phyloP scores from a whole-genome alignment of 2,329 filamentous ascomycete species.

The Penicillium sclerotiorum region DNA sequence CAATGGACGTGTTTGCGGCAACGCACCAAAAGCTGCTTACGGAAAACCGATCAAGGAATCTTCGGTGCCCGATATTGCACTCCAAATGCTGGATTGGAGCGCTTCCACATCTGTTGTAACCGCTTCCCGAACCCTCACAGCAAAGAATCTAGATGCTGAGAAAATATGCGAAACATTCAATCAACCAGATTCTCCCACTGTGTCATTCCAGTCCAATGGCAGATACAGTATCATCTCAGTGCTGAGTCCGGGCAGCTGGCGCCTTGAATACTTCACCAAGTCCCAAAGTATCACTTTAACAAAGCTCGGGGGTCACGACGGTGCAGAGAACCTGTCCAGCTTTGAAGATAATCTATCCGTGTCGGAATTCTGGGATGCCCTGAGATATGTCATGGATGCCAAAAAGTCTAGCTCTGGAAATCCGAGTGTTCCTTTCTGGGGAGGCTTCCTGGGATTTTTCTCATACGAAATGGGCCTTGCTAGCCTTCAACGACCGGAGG shows the following conservation, averaged over 20 bases:
- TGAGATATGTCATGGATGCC: constrained; percentile 43
- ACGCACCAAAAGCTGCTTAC: constrained; percentile 19
- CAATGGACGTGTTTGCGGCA: constrained; percentile 25
- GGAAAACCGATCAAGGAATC: constrained; percentile 15
- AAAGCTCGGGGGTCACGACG: too few relatives aligned
- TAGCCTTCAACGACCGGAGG: constrained; percentile 51
- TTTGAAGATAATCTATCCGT: constrained; percentile 24
- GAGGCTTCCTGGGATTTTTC: constrained; percentile 80
- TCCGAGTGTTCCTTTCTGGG: constrained; percentile 65
- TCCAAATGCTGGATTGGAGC: constrained; percentile 39
- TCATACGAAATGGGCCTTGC: constrained; percentile 80
- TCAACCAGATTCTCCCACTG: constrained; percentile 31
- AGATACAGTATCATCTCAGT: constrained; percentile 41
- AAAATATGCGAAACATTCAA: constrained; percentile 39
- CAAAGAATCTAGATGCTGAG: constrained; percentile 32
- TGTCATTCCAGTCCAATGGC: constrained; percentile 50
- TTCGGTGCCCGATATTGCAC: constrained; percentile 50
- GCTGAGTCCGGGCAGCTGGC: constrained; percentile 38
- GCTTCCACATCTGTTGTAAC: constrained; percentile 31
- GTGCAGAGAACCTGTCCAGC: constrained; percentile 9
- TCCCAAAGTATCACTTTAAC: constrained; percentile 25
- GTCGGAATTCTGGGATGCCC: constrained; percentile 36
- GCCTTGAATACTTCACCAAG: constrained; percentile 37
- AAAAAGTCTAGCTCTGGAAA: constrained; percentile 41
- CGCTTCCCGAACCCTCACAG: constrained; percentile 27